Conservation (phyloP, 331 rosid genomes). For the Malus hybrid region DNA sequence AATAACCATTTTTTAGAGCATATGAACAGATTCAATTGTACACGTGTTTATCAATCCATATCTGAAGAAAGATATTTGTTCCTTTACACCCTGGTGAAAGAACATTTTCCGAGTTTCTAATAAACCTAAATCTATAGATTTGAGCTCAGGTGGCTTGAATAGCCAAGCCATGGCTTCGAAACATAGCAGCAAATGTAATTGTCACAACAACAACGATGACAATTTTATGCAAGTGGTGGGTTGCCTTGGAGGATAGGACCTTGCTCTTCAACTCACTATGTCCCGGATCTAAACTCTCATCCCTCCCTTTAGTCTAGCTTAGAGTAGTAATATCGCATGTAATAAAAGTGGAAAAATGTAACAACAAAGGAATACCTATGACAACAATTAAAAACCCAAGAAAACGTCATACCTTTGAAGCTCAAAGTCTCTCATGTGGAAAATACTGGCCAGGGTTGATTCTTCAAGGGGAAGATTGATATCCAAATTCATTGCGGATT, state of each 20-base stretch:
- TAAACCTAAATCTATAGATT: background rate
- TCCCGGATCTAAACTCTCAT: too few relatives aligned
- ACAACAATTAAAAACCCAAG: background rate
- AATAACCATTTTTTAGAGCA: background rate
- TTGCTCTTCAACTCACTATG: too few relatives aligned
- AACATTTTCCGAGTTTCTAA: too few relatives aligned
- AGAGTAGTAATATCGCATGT: too few relatives aligned
- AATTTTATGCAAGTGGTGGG: background rate
- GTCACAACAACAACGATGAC: background rate
- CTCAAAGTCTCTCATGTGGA: constrained; percentile 44
- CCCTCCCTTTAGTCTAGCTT: too few relatives aligned
- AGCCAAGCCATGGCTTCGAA: background rate
- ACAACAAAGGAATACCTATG: background rate
- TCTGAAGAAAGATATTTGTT: background rate
- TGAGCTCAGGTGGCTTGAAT: background rate
- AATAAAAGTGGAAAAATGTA: background rate
- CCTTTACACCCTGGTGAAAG: background rate
- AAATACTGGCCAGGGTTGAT: constrained; percentile 29
- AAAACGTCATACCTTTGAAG: constrained; percentile 38
- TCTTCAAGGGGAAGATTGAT: constrained; percentile 43
- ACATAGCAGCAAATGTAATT: too few relatives aligned
- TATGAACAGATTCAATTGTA: background rate
- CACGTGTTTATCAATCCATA: background rate
- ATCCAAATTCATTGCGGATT: constrained; percentile 42
- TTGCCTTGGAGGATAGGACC: too few relatives aligned